A percentile compares a stretch with the other conserved stretches of the same genome.
These are phyloP conservation scores for Cryphonectria carpinicola DNA, from an alignment of 2,329 filamentous ascomycete species.

Conservation along the genomic window DNA sequence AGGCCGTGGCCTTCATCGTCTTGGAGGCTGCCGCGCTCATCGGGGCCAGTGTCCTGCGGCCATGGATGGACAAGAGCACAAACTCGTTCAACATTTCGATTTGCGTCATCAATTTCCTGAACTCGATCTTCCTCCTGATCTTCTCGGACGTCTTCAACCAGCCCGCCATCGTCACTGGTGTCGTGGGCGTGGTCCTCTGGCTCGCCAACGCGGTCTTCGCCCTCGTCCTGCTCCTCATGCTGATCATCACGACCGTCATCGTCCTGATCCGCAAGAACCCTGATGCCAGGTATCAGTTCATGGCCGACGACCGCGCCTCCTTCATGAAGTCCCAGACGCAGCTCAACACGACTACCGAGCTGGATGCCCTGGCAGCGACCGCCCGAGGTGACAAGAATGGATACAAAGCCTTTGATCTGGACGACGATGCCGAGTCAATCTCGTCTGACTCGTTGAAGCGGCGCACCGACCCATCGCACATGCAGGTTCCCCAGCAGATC, in stretches of 20 bases:
- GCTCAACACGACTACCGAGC: slow-evolving; percentile 75
- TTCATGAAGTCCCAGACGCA: slow-evolving; percentile 97
- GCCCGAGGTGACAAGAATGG: slow-evolving; percentile 79
- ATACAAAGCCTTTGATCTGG: slow-evolving; percentile 64
- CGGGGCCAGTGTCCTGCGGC: slow-evolving; percentile 76
- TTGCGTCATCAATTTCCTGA: slow-evolving; percentile 86
- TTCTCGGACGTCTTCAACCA: slow-evolving; percentile 87
- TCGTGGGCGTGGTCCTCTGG: slow-evolving; percentile 89
- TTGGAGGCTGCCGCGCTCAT: slow-evolving; percentile 82
- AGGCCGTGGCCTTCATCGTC: slow-evolving; percentile 81
- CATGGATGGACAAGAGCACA: slow-evolving; percentile 99
- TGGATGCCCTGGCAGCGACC: slow-evolving; percentile 87
- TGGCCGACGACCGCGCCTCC: slow-evolving; percentile 93
- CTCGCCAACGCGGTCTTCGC: slow-evolving; percentile 84
- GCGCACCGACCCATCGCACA: slow-evolving; percentile 42
- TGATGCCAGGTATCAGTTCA: slow-evolving; percentile 91
- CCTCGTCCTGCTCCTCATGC: slow-evolving; percentile 79
- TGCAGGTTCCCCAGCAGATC: slow-evolving; percentile 26
- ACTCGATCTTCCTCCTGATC: slow-evolving; percentile 84
- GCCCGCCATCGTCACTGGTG: slow-evolving; percentile 80
- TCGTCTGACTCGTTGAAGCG: slow-evolving; percentile 60
- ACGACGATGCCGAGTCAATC: slow-evolving; percentile 73
- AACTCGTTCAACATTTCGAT: slow-evolving; percentile 97
- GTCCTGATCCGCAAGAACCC: slow-evolving; percentile 87
- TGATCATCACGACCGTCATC: slow-evolving; percentile 71